A percentile compares a stretch with the other conserved stretches of the same genome.
Conservation (phyloP, 805 yeast genomes). For the Tetrapisispora arboricola region DNA sequence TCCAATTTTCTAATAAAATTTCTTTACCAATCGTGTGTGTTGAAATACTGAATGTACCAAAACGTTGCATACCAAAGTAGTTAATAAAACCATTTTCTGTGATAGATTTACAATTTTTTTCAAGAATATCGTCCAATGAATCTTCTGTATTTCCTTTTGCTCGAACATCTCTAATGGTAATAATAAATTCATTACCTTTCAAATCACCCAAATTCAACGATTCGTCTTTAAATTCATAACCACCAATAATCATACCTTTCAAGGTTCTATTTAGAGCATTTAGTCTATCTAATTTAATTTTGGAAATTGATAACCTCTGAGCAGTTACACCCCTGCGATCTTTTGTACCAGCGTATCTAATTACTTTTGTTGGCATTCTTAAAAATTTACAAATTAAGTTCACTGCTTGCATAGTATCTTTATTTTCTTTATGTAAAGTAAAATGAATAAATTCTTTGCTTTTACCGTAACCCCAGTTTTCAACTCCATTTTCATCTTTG, state of each 20-base stretch:
- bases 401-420: slow-evolving; percentile 96
- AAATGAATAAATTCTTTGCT: slow-evolving; percentile 61
- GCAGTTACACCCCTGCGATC: slow-evolving; percentile 95
- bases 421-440: slow-evolving; percentile 82
- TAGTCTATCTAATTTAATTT: slow-evolving; percentile 63
- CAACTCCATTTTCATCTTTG: slow-evolving; percentile 39
- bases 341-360: slow-evolving; percentile 89
- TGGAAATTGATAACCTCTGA: slow-evolving; percentile 63
- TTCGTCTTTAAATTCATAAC: slow-evolving; percentile 54
- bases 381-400: slow-evolving; percentile 60
- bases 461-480: slow-evolving; percentile 67
- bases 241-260: slow-evolving; percentile 71
- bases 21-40: slow-evolving; percentile 78
- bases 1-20: slow-evolving; percentile 65
- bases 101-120: slow-evolving; percentile 46
- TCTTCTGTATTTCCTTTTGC: slow-evolving; percentile 24
- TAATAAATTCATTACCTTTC: slow-evolving; percentile 78
- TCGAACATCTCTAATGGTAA: slow-evolving; percentile 69
- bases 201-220: slow-evolving; percentile 72
- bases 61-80: slow-evolving; percentile 96
- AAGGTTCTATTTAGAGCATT: slow-evolving; percentile 65
- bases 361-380: slow-evolving; percentile 56
- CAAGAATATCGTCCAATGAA: slow-evolving; percentile 38
- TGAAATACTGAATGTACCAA: slow-evolving; percentile 90
- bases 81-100: slow-evolving; percentile 72